A percentile compares a stretch with the other conserved stretches of the same genome.
phyloP scores from a whole-genome alignment of 2,329 filamentous ascomycete genomes.

The Chalara sp. region DNA sequence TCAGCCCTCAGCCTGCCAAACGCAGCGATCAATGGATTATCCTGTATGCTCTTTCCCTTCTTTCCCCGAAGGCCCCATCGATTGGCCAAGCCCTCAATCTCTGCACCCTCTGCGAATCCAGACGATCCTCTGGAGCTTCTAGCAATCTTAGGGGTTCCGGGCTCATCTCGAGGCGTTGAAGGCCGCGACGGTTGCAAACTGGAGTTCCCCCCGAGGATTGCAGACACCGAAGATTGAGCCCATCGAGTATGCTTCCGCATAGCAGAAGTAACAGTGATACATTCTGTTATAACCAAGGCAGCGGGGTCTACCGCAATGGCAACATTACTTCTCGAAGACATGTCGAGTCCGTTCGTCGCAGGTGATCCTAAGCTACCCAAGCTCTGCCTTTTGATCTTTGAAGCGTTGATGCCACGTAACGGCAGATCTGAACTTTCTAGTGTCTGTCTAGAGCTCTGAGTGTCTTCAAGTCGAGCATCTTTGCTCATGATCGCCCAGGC shows the following conservation, averaged over 20 bases:
- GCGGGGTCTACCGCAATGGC: slow-evolving; percentile 85
- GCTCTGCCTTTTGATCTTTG: slow-evolving; percentile 6
- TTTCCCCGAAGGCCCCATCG: slow-evolving; percentile 91
- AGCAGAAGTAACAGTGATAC: slow-evolving; percentile 94
- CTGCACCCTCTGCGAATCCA: slow-evolving; percentile 32
- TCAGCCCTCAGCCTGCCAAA: slow-evolving; percentile 88
- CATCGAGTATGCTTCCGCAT: slow-evolving; percentile 97
- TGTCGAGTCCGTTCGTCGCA: slow-evolving; percentile 13
- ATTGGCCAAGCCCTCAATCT: slow-evolving; percentile 61
- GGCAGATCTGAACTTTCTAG: slow-evolving; percentile 10
- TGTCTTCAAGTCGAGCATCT: slow-evolving; percentile 16
- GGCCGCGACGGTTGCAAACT: slow-evolving; percentile 39
- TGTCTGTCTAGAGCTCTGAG: slow-evolving; percentile 11
- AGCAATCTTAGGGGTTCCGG: slow-evolving; percentile 13
- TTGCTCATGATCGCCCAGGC: slow-evolving; percentile 21
- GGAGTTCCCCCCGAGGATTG: slow-evolving; percentile 75
- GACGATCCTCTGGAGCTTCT: slow-evolving; percentile 16
- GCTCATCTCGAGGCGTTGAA: slow-evolving; percentile 26
- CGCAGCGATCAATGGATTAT: slow-evolving; percentile 91
- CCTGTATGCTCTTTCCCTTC: slow-evolving; percentile 94
- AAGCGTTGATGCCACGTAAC: slow-evolving; percentile 8
- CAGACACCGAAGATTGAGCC: slow-evolving; percentile 91
- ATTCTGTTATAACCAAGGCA: slow-evolving; percentile 94
- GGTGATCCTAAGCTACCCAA: slow-evolving; percentile 3
- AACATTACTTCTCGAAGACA: slow-evolving; percentile 34